Evolutionary conservation across 306 rosid species (phyloP).

Genomic region (Neltuma alba): DNA sequence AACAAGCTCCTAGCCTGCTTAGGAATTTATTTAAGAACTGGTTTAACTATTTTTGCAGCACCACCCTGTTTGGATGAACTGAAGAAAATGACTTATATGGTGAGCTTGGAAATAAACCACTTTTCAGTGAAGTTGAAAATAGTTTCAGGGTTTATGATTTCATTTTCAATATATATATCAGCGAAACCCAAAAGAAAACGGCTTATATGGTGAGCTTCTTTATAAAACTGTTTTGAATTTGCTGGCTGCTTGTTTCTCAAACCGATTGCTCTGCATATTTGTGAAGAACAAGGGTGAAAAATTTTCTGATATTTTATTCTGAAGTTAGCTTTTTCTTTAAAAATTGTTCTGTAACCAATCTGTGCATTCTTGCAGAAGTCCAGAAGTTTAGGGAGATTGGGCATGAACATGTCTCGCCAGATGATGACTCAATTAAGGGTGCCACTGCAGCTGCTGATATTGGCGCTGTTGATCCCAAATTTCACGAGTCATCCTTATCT

Average conservation of each 20-base stretch:
- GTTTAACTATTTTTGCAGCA: background rate
- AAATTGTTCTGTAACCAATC: conserved; percentile 16
- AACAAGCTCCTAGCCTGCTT: background rate
- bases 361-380: conserved; percentile 51
- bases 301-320: background rate
- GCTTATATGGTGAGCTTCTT: background rate
- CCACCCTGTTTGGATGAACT: background rate
- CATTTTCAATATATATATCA: too few species aligned
- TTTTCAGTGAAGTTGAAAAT: background rate
- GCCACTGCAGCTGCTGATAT: background rate
- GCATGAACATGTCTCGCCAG: background rate
- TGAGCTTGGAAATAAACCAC: background rate
- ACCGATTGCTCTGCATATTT: conserved; percentile 10
- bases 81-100: background rate
- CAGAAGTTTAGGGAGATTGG: background rate
- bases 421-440: background rate
- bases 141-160: background rate
- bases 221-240: background rate
- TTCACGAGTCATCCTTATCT: background rate
- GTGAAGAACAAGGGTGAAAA: background rate
- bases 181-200: background rate
- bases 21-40: conserved; percentile 5
- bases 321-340: background rate
- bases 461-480: background rate
- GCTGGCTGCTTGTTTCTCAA: background rate